These are phyloP conservation scores for Carex scoparia DNA, from an alignment of 176 grass and related monocot genomes.

Conservation along the genomic window DNA sequence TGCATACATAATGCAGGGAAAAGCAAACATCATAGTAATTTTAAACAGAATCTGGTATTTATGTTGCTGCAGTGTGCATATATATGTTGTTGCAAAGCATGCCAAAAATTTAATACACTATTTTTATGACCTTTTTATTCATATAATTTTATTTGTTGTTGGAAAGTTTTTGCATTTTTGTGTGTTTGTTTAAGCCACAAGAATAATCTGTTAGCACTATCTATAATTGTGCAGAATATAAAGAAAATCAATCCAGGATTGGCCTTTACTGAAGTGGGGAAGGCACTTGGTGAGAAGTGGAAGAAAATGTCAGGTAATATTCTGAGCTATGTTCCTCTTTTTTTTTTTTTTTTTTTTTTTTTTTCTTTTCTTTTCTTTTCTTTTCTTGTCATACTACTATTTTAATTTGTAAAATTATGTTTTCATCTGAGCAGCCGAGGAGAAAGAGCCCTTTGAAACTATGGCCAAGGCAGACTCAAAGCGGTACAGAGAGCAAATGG, in stretches of 20 bases:
- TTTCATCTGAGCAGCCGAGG: slow-evolving; percentile 43
- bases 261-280: slow-evolving; percentile 56
- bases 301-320: slow-evolving; percentile 68
- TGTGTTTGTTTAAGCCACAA: neutral
- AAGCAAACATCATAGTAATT: neutral
- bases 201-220: slow-evolving; percentile 20
- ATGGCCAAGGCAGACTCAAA: slow-evolving; percentile 56
- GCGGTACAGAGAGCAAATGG: slow-evolving; percentile 61
- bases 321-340: neutral
- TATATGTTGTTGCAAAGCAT: neutral
- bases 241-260: slow-evolving; percentile 63
- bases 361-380: neutral
- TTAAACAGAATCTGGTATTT: neutral
- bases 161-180: neutral
- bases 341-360: too few species aligned
- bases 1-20: neutral
- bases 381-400: neutral
- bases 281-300: slow-evolving; percentile 77
- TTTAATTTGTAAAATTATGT: neutral
- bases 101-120: neutral
- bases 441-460: slow-evolving; percentile 50
- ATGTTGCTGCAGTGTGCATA: neutral
- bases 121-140: neutral
- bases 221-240: slow-evolving; percentile 47
- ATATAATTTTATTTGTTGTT: neutral